These are phyloP conservation scores for Brettanomyces anomalus DNA, from an alignment of 805 yeast genomes.

Conservation along the genomic window DNA sequence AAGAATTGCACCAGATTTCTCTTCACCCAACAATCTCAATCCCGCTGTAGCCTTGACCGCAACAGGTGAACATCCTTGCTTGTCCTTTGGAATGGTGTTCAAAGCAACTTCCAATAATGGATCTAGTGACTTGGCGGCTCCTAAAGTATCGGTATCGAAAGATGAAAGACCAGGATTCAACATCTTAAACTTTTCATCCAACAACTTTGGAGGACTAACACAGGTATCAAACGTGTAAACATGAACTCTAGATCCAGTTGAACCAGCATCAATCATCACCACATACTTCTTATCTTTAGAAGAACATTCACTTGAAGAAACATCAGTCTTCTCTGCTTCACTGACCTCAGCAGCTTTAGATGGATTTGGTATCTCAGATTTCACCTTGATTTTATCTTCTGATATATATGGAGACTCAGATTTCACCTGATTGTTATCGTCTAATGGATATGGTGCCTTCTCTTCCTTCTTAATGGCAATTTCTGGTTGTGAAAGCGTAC, in stretches of 20 bases:
- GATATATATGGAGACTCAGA: too few species aligned
- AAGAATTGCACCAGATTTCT: constrained; percentile 62
- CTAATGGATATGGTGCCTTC: too few species aligned
- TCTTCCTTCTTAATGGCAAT: too few species aligned
- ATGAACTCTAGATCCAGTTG: constrained; percentile 94
- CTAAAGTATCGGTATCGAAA: constrained; percentile 67
- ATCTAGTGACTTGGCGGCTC: constrained; percentile 88
- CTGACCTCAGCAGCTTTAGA: too few species aligned
- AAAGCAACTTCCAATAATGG: constrained; percentile 72
- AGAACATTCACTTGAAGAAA: background rate
- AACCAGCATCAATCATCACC: constrained; percentile 96
- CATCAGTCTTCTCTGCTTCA: too few species aligned
- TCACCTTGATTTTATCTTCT: too few species aligned
- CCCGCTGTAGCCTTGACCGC: constrained; percentile 99
- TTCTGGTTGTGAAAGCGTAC: too few species aligned
- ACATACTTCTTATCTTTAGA: constrained; percentile 50
- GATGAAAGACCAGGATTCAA: constrained; percentile 86
- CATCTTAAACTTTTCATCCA: constrained; percentile 80
- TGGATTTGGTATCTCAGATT: too few species aligned
- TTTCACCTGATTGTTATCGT: too few species aligned
- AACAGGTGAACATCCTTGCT: constrained; percentile 79
- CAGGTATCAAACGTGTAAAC: constrained; percentile 88
- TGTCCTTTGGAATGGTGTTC: constrained; percentile 61
- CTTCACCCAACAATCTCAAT: constrained; percentile 73
- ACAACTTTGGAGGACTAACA: constrained; percentile 69